These are phyloP conservation scores for Hylodesmum podocarpum DNA, from an alignment of 306 rosid genomes.

Conservation along the genomic window DNA sequence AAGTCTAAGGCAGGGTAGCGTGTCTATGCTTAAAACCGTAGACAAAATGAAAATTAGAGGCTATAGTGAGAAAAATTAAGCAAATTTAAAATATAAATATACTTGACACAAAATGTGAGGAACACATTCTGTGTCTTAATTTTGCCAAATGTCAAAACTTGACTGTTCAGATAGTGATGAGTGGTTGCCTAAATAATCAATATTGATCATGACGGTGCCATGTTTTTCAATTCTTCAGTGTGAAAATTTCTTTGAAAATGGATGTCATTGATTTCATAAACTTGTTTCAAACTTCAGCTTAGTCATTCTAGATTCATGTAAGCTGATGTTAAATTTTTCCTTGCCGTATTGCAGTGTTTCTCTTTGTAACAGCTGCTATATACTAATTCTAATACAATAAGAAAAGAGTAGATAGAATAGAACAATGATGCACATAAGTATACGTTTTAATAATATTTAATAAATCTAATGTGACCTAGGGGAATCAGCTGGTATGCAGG, in stretches of 20 bases:
- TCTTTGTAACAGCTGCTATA: neutral
- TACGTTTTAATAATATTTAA: neutral
- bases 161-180: slow-evolving; percentile 40
- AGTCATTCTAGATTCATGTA: slow-evolving; percentile 3
- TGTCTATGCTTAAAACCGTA: slow-evolving; percentile 3
- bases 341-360: neutral
- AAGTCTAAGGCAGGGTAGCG: neutral
- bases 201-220: neutral
- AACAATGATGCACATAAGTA: neutral
- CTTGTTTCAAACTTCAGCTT: slow-evolving; percentile 16
- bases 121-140: slow-evolving; percentile 15
- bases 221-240: neutral
- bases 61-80: neutral
- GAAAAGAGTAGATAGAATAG: neutral
- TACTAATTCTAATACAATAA: slow-evolving; percentile 6
- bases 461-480: slow-evolving; percentile 7
- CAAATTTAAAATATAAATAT: neutral
- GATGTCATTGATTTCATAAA: neutral
- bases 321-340: neutral
- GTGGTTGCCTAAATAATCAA: neutral
- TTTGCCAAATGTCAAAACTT: slow-evolving; percentile 42
- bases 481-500: slow-evolving; percentile 36
- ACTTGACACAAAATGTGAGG: neutral
- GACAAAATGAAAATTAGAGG: neutral
- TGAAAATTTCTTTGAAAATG: slow-evolving; percentile 1